Base-by-base conservation (phyloP, 148 eudicot genomes). In the Cornus controversa region DNA sequence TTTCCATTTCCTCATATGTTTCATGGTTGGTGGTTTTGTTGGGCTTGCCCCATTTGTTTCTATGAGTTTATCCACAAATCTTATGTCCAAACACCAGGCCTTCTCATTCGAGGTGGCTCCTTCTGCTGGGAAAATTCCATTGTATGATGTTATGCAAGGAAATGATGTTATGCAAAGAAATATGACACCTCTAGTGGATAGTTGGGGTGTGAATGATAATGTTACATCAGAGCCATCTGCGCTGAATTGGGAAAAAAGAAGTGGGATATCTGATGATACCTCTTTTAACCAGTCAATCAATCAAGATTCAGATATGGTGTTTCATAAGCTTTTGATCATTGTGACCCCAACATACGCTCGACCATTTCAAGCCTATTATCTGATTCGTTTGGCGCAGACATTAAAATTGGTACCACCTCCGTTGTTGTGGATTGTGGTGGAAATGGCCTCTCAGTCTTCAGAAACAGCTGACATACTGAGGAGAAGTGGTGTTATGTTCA, bases 351-450 rank as follows among this genome's bases (percentile, higher is more conserved):
- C 94, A 18, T 73, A 78, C 77, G 80, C 83, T 75, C 79, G 84
- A 72, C 88, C 92, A 37, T 86, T 90, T 80, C 93, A 89, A 87
- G 89, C 91, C n/a, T 91, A 89, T 76, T 86, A 90, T 85, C 83
- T 94, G 60, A 87, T 80, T 79, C 91, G 97, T 62, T 82, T 94
- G 87, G 98, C 92, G 8, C 92, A 89, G 36, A 86, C 94, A 4
- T 88, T 94, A 70, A 89, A 82, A 78, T 86, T 84, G 78, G 87
- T 94, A 16, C 91, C 82, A 37, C 77, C 91, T 64, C 97, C 94
- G 70, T 80, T 92, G 81, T 31, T 94, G 72, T 94, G 98, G 98
- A 82, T 94, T 37, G 94, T 94, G 26, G 93, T 94, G 76, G 98
- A 94, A 53, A 90, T 92, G 94, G 82, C 78, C 47, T 82, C 87